Evolutionary conservation across 768 basidiomycete species (phyloP).

Genomic region (Mycena rosella): DNA sequence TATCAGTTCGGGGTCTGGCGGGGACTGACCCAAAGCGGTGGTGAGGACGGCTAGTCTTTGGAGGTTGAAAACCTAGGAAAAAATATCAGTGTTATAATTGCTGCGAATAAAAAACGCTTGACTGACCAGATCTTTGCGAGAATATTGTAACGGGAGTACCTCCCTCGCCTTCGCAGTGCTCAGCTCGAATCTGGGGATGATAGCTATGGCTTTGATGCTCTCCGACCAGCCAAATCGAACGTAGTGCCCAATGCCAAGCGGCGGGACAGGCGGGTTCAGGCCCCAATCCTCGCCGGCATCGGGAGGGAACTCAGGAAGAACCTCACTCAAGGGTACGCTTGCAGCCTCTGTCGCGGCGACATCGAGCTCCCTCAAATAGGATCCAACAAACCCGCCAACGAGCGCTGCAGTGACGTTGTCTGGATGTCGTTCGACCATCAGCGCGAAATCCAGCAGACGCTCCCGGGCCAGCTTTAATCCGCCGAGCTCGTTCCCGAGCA

Average conservation of each 20-base stretch:
- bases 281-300: constrained; percentile 97
- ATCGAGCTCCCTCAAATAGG: constrained; percentile 93
- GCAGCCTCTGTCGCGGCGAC: constrained; percentile 84
- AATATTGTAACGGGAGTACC: constrained; percentile 87
- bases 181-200: constrained; percentile 95
- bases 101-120: constrained; percentile 1
- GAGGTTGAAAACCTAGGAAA: constrained; percentile 91
- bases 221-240: constrained; percentile 90
- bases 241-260: constrained; percentile 92
- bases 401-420: constrained; percentile 99
- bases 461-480: constrained; percentile 73
- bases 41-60: constrained; percentile 97
- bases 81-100: constrained; percentile 12
- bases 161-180: constrained; percentile 95
- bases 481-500: constrained; percentile 89
- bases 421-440: constrained; percentile 99
- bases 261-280: constrained; percentile 86
- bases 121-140: constrained; percentile 91
- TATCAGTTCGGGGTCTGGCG: constrained; percentile 95
- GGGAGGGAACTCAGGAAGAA: constrained; percentile 94
- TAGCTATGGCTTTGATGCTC: constrained; percentile 91
- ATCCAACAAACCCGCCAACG: constrained; percentile 96
- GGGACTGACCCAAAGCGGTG: constrained; percentile 89
- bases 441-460: constrained; percentile 92
- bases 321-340: constrained; percentile 94